Conservation (phyloP, 2,329 filamentous ascomycete genomes). For the Sporothrix luriei region DNA sequence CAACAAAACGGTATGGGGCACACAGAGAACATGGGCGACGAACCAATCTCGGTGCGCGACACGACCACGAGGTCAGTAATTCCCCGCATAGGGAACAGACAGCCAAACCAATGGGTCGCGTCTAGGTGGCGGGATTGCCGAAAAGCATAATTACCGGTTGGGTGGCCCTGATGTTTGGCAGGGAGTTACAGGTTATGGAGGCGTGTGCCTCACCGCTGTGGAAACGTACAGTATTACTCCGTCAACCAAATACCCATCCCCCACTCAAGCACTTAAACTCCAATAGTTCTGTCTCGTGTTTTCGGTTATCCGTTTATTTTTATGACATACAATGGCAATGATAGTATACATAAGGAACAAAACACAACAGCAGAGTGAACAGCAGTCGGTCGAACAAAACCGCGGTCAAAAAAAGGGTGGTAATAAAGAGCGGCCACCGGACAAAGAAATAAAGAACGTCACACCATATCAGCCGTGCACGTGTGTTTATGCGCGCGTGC, state of each 20-base stretch:
- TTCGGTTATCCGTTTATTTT: neutral
- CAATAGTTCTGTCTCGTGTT: neutral
- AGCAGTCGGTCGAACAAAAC: neutral
- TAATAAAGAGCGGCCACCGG: neutral
- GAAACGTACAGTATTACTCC: neutral
- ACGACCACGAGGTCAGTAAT: slow-evolving; percentile 26
- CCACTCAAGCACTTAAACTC: neutral
- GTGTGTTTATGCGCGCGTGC: neutral
- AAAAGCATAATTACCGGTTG: neutral
- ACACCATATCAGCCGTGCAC: neutral
- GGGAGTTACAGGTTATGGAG: no score
- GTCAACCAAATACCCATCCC: no score
- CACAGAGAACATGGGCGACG: slow-evolving; percentile 8
- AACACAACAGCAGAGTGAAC: neutral
- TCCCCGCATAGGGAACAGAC: neutral
- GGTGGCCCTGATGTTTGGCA: neutral
- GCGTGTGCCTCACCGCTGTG: neutral
- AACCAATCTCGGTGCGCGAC: slow-evolving; percentile 30
- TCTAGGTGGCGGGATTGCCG: neutral
- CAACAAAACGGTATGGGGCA: neutral
- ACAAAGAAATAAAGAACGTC: neutral
- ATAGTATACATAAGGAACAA: slow-evolving; percentile 18
- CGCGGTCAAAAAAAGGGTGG: neutral
- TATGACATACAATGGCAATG: slow-evolving; percentile 14
- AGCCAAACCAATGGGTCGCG: neutral